Base-by-base conservation (phyloP, 495 filamentous ascomycete species). In the Pseudoneurospora amorphoporcata region DNA sequence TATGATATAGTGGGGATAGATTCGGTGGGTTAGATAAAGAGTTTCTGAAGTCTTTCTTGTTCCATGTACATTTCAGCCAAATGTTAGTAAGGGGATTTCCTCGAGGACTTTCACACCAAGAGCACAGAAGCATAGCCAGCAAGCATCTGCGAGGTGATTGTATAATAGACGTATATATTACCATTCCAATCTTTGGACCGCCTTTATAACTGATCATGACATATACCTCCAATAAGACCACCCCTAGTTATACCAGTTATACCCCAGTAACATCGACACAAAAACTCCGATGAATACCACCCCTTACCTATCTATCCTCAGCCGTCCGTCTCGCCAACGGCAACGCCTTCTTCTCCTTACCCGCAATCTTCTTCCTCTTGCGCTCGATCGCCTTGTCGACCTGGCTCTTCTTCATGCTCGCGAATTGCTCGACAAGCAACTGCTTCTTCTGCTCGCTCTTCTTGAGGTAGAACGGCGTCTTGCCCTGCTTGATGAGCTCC, bases 381-480 rank as follows among this genome's bases (percentile, higher is more conserved):
- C 91, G 85, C 86, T 95, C 93, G 73, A 97, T 89, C 17, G 88
- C 89, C 81, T 88, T 90, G 43, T 94, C 90, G 58, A 93, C 86
- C 80, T 98, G 89, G 82, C 89, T 90, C 69, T 90, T 90, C 83
- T 91, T 93, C 88, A 98, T 88, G 71, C 87, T 88, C 73, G 88
- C 84, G 77, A 91, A 98, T 80, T 91, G 89, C 76, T 97, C 90
- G 73, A 92, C 80, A 72, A 97, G 82, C 39, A 93, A 84, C 79
- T 89, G 81, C 83, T 94, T 94, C 89, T 96, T 97, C 82, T 94
- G 86, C 82, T 97, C 94, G 72, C 88, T 89, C 82, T 91, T 89
- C 87, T 98, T 98, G 74, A 98, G 83, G 79, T 91, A 97, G 78
- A 94, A 99, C 7, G 95, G 94, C 85, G 89, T 90, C 88, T 98